Percentiles rank a stretch among this genome's conserved stretches.
phyloP scores from a whole-genome alignment of 2,329 filamentous ascomycete species.

The Thelonectria discophora region DNA sequence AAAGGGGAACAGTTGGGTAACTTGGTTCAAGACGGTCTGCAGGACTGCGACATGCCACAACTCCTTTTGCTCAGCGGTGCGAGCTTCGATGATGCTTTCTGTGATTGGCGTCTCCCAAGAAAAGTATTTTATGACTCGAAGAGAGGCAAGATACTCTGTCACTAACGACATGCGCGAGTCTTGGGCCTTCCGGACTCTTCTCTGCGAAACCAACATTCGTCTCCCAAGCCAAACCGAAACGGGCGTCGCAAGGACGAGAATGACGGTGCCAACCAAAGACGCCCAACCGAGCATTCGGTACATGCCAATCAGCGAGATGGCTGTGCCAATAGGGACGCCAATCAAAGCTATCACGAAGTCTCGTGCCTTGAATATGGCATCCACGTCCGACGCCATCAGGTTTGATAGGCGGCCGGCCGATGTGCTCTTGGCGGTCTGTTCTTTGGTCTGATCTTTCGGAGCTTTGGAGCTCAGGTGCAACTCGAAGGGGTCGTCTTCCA shows the following conservation, averaged over 20 bases:
- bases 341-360: conserved; percentile 59
- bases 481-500: conserved; percentile 63
- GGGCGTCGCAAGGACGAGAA: conserved; percentile 59
- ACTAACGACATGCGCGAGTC: conserved; percentile 66
- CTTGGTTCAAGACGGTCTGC: conserved; percentile 56
- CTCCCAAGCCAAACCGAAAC: conserved; percentile 60
- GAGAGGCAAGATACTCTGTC: conserved; percentile 66
- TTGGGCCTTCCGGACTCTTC: conserved; percentile 62
- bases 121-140: conserved; percentile 68
- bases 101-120: conserved; percentile 66
- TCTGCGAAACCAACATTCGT: conserved; percentile 60
- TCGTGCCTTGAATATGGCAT: conserved; percentile 61
- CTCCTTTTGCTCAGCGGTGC: conserved; percentile 60
- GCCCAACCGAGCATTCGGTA: conserved; percentile 66
- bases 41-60: conserved; percentile 63
- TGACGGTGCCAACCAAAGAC: conserved; percentile 60
- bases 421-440: conserved; percentile 48
- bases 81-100: conserved; percentile 59
- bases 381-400: conserved; percentile 67
- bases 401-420: conserved; percentile 63
- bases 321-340: conserved; percentile 57
- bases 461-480: conserved; percentile 39
- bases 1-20: conserved; percentile 62
- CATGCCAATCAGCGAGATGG: conserved; percentile 59
- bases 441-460: conserved; percentile 28